phyloP scores from a whole-genome alignment of 495 filamentous ascomycete genomes.

The Staphylotrichum longicolle region DNA sequence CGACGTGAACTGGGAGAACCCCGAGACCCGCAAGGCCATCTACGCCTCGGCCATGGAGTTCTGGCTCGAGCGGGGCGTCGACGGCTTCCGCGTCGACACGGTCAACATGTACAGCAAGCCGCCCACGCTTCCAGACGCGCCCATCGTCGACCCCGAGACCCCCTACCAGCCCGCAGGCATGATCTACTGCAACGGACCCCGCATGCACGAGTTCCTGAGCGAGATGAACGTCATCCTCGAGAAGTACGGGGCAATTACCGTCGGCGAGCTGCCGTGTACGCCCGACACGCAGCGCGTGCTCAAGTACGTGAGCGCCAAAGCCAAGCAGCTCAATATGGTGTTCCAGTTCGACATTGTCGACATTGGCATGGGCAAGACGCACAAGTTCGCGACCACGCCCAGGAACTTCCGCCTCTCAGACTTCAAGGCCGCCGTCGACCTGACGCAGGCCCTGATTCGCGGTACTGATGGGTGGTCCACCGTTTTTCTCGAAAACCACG shows the following conservation, averaged over 20 bases:
- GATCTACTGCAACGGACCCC: constrained; percentile 61
- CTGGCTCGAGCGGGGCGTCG: constrained; percentile 65
- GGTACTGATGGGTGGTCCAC: constrained; percentile 68
- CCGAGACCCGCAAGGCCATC: constrained; percentile 60
- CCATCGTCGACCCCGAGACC: constrained; percentile 45
- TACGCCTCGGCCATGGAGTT: constrained; percentile 63
- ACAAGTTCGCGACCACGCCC: constrained; percentile 40
- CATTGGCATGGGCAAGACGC: constrained; percentile 54
- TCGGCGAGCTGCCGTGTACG: constrained; percentile 68
- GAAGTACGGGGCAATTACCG: constrained; percentile 64
- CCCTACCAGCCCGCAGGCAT: constrained; percentile 49
- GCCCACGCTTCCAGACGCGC: constrained; percentile 46
- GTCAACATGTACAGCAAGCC: constrained; percentile 53
- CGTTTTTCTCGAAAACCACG: constrained; percentile 72
- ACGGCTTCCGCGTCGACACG: constrained; percentile 69
- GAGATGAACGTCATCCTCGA: constrained; percentile 59
- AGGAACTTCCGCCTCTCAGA: constrained; percentile 4
- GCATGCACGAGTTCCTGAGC: constrained; percentile 63
- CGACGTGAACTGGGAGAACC: constrained; percentile 74
- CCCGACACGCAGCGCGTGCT: constrained; percentile 57
- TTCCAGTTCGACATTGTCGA: constrained; percentile 69
- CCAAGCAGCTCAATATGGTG: constrained; percentile 68
- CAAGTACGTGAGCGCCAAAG: constrained; percentile 54
- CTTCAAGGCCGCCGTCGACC: constrained; percentile 57
- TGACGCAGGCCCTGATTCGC: constrained; percentile 67